Evolutionary conservation across 2,329 filamentous ascomycete species (phyloP).

Genomic region (Exophiala oligosperma): DNA sequence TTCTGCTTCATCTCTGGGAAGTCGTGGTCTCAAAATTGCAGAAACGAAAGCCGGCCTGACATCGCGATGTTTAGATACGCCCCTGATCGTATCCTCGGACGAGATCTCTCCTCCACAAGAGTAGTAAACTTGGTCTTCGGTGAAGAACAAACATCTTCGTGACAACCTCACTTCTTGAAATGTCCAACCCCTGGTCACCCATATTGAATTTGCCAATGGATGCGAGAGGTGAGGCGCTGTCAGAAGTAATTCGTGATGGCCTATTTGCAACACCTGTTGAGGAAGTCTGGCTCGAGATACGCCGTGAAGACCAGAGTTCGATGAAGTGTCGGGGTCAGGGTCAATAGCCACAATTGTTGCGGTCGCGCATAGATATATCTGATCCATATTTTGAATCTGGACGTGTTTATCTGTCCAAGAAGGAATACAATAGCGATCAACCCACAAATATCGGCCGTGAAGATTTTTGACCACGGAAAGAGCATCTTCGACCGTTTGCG

Average conservation of each 20-base stretch:
- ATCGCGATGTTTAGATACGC: neutral
- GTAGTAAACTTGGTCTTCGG: conserved; percentile 6
- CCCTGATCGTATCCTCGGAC: neutral
- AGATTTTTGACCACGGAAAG: neutral
- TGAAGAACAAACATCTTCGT: conserved; percentile 13
- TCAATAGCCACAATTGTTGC: neutral
- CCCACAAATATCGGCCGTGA: neutral
- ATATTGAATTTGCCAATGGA: neutral
- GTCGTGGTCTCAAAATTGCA: neutral
- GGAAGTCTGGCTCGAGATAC: neutral
- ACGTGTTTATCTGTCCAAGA: neutral
- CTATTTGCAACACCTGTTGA: neutral
- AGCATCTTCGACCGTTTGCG: neutral
- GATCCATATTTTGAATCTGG: neutral
- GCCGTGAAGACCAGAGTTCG: neutral
- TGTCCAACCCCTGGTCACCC: conserved; percentile 9
- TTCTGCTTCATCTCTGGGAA: neutral
- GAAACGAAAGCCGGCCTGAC: neutral
- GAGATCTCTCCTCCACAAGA: neutral
- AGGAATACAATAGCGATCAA: neutral
- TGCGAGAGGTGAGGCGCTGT: neutral
- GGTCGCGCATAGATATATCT: neutral
- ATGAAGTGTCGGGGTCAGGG: neutral
- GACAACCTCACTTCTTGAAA: conserved; percentile 8
- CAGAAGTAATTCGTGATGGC: neutral